Evolutionary conservation across 1,284 basidiomycete genomes (phyloP), one percentile per base, ranked within the genome.

Genomic region (Schizopora paradoxa): DNA sequence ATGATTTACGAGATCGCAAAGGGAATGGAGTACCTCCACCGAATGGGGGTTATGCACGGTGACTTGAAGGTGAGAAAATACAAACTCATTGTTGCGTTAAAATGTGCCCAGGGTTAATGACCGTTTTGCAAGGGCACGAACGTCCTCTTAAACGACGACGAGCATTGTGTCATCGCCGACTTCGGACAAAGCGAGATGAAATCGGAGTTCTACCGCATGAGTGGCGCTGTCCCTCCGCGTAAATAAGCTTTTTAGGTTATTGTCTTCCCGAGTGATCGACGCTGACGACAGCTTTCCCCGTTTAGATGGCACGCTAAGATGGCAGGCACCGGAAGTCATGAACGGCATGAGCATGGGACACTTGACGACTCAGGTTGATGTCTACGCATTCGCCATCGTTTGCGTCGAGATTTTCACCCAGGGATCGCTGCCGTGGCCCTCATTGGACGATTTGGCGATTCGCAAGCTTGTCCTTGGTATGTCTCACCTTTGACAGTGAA

Each of bases 181-280:
- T 90, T 90, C 59, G 86, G 85, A 0, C 81, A 89, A 60, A 83
- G 76, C 54, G 79, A 85, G 61, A 79, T 90, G 72, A 85, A 80
- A 66, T 74, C 69, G 19, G 84, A 87, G 57, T 79, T 73, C 2
- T 78, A 72, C 55, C 70, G 76, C 22, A 61, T 82, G 4, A 84
- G 76, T 53, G 76, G 77, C 14, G 66, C 62, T 33, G 59, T 69
- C 3, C 64, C 66, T 13, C 72, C 73, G 46, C 74, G 84, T 85
- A 56, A 45, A 80, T 72, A 4, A 37, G 38, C 7, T 34, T 21
- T 37, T 31, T 6, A 43, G 33, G n/a, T 42, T 29, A 33, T 31
- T 45, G 28, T 28, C 8, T 8, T 27, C 8, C 23, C 13, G n/a
- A 28, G 25, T 32, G 26, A 3, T 18, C 35, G 42, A 23, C 43